phyloP scores from a whole-genome alignment of 1,139 yeast genomes.

The Debaryomyces nepalensis region DNA sequence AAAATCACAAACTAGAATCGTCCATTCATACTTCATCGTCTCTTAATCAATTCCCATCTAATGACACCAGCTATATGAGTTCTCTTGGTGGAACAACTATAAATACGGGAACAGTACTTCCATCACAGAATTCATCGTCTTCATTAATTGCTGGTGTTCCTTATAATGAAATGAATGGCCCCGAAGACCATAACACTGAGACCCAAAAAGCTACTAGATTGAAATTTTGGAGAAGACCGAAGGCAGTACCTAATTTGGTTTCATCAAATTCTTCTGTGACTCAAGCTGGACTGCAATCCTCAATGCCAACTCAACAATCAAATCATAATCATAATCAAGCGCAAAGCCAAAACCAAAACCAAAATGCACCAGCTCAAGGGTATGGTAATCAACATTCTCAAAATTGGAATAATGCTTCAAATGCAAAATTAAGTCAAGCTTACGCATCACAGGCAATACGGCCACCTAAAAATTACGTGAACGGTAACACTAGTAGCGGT shows the following conservation, averaged over 20 bases:
- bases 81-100: slow-evolving; percentile 3
- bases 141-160: slow-evolving; percentile 25
- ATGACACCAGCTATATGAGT: slow-evolving; percentile 8
- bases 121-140: slow-evolving; percentile 16
- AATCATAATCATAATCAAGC: slow-evolving; percentile 10
- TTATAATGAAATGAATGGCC: slow-evolving; percentile 18
- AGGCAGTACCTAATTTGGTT: slow-evolving; percentile 24
- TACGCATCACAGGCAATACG: slow-evolving; percentile 14
- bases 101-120: not conserved
- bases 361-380: not conserved
- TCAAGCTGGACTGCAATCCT: slow-evolving; percentile 16
- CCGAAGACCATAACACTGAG: slow-evolving; percentile 40
- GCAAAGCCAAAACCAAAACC: slow-evolving; percentile 8
- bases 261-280: slow-evolving; percentile 15
- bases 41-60: not conserved
- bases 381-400: slow-evolving; percentile 10
- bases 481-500: slow-evolving; percentile 10
- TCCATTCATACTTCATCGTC: not conserved
- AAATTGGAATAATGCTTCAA: slow-evolving; percentile 11
- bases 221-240: slow-evolving; percentile 61
- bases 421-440: slow-evolving; percentile 17
- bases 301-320: slow-evolving; percentile 13
- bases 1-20: slow-evolving; percentile 27
- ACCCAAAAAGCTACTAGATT: slow-evolving; percentile 51
- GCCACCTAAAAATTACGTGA: slow-evolving; percentile 12